These are phyloP conservation scores for Neurospora tetraspora DNA, from an alignment of 495 filamentous ascomycete genomes.

Conservation along the genomic window DNA sequence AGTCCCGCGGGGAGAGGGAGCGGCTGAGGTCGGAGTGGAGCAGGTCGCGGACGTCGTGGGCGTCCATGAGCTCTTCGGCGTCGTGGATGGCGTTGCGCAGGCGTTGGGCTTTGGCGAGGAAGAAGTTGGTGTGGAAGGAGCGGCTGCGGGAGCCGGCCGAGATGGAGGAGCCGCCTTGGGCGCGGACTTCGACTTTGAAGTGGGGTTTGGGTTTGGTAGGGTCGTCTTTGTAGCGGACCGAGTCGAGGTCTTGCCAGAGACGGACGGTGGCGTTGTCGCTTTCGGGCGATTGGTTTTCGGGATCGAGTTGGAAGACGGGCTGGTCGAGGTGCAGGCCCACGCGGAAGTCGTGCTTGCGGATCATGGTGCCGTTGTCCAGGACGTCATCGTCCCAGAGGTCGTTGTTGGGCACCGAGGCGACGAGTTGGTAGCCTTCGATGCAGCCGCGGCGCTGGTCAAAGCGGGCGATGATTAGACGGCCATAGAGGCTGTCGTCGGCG, in stretches of 20 bases:
- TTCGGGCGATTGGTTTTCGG: slow-evolving; percentile 7
- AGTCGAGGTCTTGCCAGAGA: background rate
- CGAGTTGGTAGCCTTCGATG: slow-evolving; percentile 73
- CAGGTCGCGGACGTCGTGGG: background rate
- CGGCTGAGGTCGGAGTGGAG: background rate
- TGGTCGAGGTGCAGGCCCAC: slow-evolving; percentile 62
- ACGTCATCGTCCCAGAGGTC: slow-evolving; percentile 8
- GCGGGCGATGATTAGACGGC: slow-evolving; percentile 59
- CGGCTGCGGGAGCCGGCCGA: background rate
- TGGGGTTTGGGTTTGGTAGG: slow-evolving; percentile 3
- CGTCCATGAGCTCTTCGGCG: background rate
- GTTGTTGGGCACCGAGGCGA: slow-evolving; percentile 40
- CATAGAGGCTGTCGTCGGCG: slow-evolving; percentile 55
- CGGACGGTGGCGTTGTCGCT: background rate
- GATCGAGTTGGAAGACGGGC: slow-evolving; percentile 54
- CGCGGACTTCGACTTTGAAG: background rate
- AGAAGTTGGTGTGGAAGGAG: background rate
- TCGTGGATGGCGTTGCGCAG: background rate
- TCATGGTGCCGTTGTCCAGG: slow-evolving; percentile 51
- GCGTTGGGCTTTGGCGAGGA: background rate
- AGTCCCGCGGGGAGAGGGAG: background rate
- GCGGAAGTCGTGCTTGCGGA: slow-evolving; percentile 61
- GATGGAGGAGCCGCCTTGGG: background rate
- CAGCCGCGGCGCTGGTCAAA: slow-evolving; percentile 62
- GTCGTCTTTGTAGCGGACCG: background rate